Evolutionary conservation across 805 yeast genomes (phyloP), one percentile per base, ranked within the genome.

Genomic region (Barnettozyma wickerhamii): DNA sequence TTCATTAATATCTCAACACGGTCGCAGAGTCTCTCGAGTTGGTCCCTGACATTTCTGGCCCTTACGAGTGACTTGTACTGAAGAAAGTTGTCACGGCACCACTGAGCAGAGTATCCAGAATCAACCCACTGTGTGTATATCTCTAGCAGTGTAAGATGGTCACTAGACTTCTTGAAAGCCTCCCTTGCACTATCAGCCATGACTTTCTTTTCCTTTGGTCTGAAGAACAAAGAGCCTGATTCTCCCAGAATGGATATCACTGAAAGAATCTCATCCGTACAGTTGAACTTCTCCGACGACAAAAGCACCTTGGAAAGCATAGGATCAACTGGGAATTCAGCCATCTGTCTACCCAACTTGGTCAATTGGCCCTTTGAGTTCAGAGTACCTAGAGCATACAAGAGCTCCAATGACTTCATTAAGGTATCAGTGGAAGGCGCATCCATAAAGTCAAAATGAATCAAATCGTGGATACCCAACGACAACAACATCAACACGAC

Each of bases 281-380:
- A 89, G 1, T 74, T 68, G 37, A 69, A 70, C 12, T 70, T 70
- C 0, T 75, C 76, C 37, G 95, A 79, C 1, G 78, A 65, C 10
- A 91, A 60, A 24, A 93, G 58, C 6, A 81, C 79, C 57, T 85
- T 87, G 7, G 96, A 81, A 53, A 89, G 71, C 71, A 86, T 86
- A 4, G 97, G 97, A 50, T 88, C 95, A 47, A 90, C 74, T 0
- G 99, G 99, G 51, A 90, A 86, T 43, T 82, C 88, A 2, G 96
- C 83, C 96, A 93, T 90, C 46, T 77, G 75, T 32, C 83, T 63
- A 0, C 99, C 99, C 1, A 80, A 56, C 35, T 75, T 68, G 0
- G 98, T 91, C 30, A 93, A 65, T 37, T 75, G 71, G 0, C 98
- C 99, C 41, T 74, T 73, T 9, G 81, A 79, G 50, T 85, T 88